phyloP scores from a whole-genome alignment of 2,329 filamentous ascomycete genomes.

The Beauveria varroae region DNA sequence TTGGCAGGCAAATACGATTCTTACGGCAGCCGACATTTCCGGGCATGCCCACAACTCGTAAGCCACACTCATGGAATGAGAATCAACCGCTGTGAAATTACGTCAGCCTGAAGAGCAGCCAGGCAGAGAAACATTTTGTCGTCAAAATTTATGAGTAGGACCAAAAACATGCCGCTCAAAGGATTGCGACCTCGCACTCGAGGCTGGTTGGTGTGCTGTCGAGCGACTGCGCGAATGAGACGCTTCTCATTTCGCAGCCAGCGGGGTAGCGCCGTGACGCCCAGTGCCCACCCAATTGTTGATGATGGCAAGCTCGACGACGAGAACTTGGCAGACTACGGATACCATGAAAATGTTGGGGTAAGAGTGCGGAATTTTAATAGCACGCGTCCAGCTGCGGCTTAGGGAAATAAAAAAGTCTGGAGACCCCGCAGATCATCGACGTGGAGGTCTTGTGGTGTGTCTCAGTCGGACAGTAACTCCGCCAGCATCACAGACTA shows the following conservation, averaged over 20 bases:
- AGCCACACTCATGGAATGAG: too few species aligned
- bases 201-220: background rate
- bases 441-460: background rate
- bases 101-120: too few species aligned
- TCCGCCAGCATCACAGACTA: too few species aligned
- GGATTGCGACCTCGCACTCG: too few species aligned
- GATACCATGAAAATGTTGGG: background rate
- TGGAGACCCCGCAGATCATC: conserved; percentile 9
- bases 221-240: background rate
- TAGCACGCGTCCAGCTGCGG: background rate
- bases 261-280: background rate
- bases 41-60: too few species aligned
- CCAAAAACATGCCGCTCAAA: too few species aligned
- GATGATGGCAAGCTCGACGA: background rate
- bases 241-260: background rate
- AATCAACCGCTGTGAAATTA: too few species aligned
- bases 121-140: too few species aligned
- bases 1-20: too few species aligned
- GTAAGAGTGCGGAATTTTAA: background rate
- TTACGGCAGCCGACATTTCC: too few species aligned
- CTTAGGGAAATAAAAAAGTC: background rate
- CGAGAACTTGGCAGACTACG: background rate
- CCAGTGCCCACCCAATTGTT: background rate
- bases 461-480: too few species aligned
- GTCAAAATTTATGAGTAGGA: too few species aligned